These are phyloP conservation scores for Canavalia gladiata DNA, from an alignment of 306 rosid species.

Conservation along the genomic window DNA sequence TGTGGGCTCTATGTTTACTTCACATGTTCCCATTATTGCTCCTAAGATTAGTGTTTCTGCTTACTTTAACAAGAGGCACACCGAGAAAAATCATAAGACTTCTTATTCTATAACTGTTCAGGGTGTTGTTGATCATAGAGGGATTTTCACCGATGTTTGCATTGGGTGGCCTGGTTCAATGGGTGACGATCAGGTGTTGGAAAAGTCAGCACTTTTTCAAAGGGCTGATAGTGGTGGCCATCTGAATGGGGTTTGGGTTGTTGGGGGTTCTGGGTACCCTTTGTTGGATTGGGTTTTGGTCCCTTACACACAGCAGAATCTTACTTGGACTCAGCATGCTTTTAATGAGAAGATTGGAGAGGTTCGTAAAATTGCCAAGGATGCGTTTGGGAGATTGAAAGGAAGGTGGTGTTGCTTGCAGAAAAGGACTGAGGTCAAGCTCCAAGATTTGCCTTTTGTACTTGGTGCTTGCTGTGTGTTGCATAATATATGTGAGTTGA, in stretches of 20 bases:
- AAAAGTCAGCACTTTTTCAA: constrained; percentile 72
- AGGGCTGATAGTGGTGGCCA: constrained; percentile 70
- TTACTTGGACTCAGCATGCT: constrained; percentile 92
- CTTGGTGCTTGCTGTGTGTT: constrained; percentile 91
- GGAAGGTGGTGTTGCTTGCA: constrained; percentile 89
- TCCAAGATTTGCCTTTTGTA: constrained; percentile 82
- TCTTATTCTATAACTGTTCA: constrained; percentile 87
- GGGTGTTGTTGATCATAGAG: constrained; percentile 81
- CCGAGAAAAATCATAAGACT: constrained; percentile 84
- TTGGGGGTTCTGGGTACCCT: constrained; percentile 77
- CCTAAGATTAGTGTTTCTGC: constrained; percentile 84
- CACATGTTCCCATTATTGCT: constrained; percentile 86
- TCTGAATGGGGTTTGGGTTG: constrained; percentile 76
- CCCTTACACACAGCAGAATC: constrained; percentile 74
- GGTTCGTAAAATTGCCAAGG: constrained; percentile 67
- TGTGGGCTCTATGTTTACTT: constrained; percentile 85
- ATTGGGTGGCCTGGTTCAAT: constrained; percentile 96
- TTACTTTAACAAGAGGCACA: constrained; percentile 80
- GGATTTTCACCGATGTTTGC: constrained; percentile 82
- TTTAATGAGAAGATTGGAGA: constrained; percentile 90
- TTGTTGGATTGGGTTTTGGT: constrained; percentile 90
- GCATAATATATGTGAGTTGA: constrained; percentile 83
- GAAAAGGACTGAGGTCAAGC: constrained; percentile 86
- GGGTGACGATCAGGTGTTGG: constrained; percentile 84
- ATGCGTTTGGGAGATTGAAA: constrained; percentile 75